Conservation (phyloP, 345 rosid species). For the Eutrema japonicum region DNA sequence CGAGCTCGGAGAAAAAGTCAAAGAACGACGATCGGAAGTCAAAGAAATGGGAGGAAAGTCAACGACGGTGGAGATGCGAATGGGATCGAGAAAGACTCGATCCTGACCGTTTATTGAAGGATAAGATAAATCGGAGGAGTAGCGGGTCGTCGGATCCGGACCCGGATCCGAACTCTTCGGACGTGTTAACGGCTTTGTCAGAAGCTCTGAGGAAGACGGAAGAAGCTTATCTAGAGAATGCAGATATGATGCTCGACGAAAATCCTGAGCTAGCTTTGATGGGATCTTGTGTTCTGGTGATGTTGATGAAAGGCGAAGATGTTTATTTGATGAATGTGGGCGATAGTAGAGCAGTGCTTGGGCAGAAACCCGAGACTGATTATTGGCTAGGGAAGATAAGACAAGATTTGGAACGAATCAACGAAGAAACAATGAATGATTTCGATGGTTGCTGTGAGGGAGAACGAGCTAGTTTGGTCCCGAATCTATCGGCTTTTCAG, state of each 20-base stretch:
- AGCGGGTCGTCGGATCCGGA: conserved; percentile 39
- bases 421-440: conserved; percentile 84
- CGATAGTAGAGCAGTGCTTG: conserved; percentile 91
- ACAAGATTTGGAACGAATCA: conserved; percentile 89
- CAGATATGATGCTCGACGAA: conserved; percentile 83
- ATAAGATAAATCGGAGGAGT: conserved; percentile 47
- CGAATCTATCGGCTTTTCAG: conserved; percentile 62
- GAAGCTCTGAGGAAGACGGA: conserved; percentile 85
- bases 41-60: conserved; percentile 68
- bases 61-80: conserved; percentile 74
- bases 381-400: conserved; percentile 69
- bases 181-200: conserved; percentile 81
- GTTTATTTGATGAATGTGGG: conserved; percentile 96
- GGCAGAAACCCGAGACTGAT: conserved; percentile 70
- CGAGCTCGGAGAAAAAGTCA: conserved; percentile 48
- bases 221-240: conserved; percentile 75
- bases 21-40: conserved; percentile 42
- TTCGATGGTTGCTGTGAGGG: conserved; percentile 60
- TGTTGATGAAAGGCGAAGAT: conserved; percentile 97
- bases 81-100: conserved; percentile 73
- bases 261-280: conserved; percentile 92
- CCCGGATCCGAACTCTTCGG: conserved; percentile 58
- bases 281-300: conserved; percentile 96
- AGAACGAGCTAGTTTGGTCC: conserved; percentile 44
- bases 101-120: conserved; percentile 71